phyloP scores from a whole-genome alignment of 1,284 basidiomycete genomes.

The Ustilago vetiveriae region DNA sequence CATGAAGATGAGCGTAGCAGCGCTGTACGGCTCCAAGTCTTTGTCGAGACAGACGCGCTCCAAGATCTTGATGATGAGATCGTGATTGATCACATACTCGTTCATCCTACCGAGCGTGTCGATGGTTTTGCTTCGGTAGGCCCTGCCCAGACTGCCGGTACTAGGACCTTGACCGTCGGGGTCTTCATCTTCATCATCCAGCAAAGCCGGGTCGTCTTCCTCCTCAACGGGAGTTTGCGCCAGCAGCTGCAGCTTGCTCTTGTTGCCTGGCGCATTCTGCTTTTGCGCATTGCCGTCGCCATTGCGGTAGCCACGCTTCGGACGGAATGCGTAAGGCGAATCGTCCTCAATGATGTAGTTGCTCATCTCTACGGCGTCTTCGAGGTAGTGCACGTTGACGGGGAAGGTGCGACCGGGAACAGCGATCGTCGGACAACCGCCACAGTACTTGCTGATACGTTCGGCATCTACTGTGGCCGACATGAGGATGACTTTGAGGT shows the following conservation, averaged over 20 bases:
- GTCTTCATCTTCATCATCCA: slow-evolving; percentile 80
- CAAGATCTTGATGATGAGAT: slow-evolving; percentile 78
- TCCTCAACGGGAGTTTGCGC: slow-evolving; percentile 71
- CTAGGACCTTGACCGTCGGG: slow-evolving; percentile 65
- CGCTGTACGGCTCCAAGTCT: slow-evolving; percentile 74
- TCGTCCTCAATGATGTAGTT: slow-evolving; percentile 80
- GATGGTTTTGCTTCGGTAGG: slow-evolving; percentile 78
- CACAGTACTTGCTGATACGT: slow-evolving; percentile 92
- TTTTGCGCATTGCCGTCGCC: slow-evolving; percentile 34
- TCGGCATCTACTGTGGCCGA: slow-evolving; percentile 93
- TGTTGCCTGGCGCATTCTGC: slow-evolving; percentile 64
- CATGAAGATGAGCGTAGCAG: slow-evolving; percentile 90
- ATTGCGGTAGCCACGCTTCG: slow-evolving; percentile 44
- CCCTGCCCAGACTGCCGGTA: slow-evolving; percentile 68
- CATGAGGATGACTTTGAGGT: slow-evolving; percentile 95
- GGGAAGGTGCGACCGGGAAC: slow-evolving; percentile 98
- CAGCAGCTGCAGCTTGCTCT: slow-evolving; percentile 74
- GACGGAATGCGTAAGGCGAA: slow-evolving; percentile 79
- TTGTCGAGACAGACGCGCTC: slow-evolving; percentile 83
- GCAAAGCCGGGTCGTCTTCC: slow-evolving; percentile 79
- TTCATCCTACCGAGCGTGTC: slow-evolving; percentile 86
- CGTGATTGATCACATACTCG: slow-evolving; percentile 77
- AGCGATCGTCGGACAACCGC: slow-evolving; percentile 78
- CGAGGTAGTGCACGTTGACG: slow-evolving; percentile 85
- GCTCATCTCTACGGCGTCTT: slow-evolving; percentile 89